Base-by-base conservation (phyloP, 805 yeast species). In the Priceomyces medius region DNA sequence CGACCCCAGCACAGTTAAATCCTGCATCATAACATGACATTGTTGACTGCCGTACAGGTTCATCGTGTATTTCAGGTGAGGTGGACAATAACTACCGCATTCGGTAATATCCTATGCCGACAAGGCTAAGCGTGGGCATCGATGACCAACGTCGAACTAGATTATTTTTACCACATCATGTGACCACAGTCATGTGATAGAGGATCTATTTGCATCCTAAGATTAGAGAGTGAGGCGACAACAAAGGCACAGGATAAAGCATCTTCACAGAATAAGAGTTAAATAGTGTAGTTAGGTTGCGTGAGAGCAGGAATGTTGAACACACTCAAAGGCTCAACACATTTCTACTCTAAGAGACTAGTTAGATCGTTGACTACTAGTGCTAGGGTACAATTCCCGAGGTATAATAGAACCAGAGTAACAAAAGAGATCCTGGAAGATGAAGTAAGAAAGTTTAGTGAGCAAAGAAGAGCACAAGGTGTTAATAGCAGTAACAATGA, bases 401-500 rank as follows among this genome's bases (percentile, higher is more conserved):
- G 48, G 6, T 43, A 42, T 18, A 51, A 52, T 27, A 46, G 54
- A 35, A 63, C 67, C 2, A 44, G 72, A 37, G 43, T 52, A 5
- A 56, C 64, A 2, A 54, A 48, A 34, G 74, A 68, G 44, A 59
- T 68, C 28, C 49, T 64, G 3, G 62, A 61, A 13, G 73, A 66
- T 18, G 74, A 68, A 44, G 61, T 66, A 6, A 45, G 43, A 23
- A 44, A 44, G 33, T 59, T 50, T 33, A 44, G 48, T 38, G 38
- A 50, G 39, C 49, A 45, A 31, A 24, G 35, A 12, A 6, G 10
- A n/a, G 16, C 38, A 16, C 9, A 23, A 5, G 10, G n/a, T 17
- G 14, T 13, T 46, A 50, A 29, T 29, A 32, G n/a, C 49, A 45
- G 37, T 20, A 46, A 24, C 14, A 35, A 43, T 21, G 45, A 49